Base-by-base conservation (phyloP, 164 flowering plant genomes). In the Aristolochia contorta region DNA sequence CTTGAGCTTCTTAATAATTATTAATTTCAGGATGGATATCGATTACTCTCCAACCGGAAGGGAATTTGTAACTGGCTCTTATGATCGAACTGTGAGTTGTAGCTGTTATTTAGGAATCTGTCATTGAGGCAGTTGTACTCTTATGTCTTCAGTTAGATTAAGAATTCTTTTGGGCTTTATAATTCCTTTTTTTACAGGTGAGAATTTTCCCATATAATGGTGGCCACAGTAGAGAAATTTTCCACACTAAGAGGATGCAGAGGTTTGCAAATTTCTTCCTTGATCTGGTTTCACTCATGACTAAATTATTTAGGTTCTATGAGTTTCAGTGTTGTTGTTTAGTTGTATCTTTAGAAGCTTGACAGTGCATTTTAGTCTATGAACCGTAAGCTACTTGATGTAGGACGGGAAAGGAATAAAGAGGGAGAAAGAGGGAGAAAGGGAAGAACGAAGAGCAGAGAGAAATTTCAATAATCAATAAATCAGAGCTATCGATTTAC, bases 231-330 rank as follows among this genome's bases (percentile, higher is more conserved):
- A 68, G 92, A 43, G 99, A 90, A 74, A 74, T 88, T 48, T 93
- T 87, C 78, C 99, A 93, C 64, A 86, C 96, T 19, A 90, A 93
- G 79, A 83, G 99, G 78, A 93, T 93, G 99, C 99, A 93, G 72
- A 90, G 96, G 99, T 91, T 20, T 63, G 62, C 47, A 33, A 37
- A 37, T 37, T 37, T 37, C 43, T 37, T 37, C 12, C 12, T 37
- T 37, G 1, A 4, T 10, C 7, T 10, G 12, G 43, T 37, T 10
- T 37, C 43, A 27, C 30, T 37, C 12, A 3, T 4, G 0, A 37
- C 43, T 1, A 37, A 37, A 37, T 10, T 3, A 32, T 32, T 32
- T 32, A 32, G 12, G 10, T 37, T 37, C 9, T 3, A 37, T 37
- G 43, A 10, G 12, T 37, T 37, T 37, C 10, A 8, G n/a, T 37